Conservation (phyloP, 371 early-diverging fungal species). For the Choanephora cucurbitarum region DNA sequence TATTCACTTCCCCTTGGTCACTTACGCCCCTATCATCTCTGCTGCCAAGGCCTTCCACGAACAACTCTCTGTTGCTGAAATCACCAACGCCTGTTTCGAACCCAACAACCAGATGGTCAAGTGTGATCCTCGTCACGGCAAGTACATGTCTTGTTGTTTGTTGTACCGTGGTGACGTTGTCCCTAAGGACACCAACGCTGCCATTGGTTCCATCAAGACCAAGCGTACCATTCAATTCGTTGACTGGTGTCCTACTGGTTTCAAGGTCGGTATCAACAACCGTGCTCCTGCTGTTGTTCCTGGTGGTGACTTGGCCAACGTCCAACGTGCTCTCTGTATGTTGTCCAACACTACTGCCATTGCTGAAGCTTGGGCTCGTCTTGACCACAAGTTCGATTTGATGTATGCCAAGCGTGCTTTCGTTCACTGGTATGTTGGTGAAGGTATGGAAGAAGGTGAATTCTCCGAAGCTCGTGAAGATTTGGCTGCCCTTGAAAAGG, state of each 20-base stretch:
- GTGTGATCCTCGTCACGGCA: constrained; percentile 92
- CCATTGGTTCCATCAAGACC: constrained; percentile 86
- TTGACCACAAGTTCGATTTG: constrained; percentile 92
- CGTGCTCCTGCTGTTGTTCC: constrained; percentile 86
- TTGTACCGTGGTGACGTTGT: constrained; percentile 94
- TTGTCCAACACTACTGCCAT: constrained; percentile 95
- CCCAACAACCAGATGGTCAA: constrained; percentile 96
- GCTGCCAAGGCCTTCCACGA: constrained; percentile 92
- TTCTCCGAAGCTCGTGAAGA: constrained; percentile 99
- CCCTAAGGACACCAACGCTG: constrained; percentile 84
- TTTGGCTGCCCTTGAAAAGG: constrained; percentile 98
- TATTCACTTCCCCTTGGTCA: constrained; percentile 94
- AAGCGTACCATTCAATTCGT: constrained; percentile 94
- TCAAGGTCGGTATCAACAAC: constrained; percentile 96
- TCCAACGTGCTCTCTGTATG: constrained; percentile 93
- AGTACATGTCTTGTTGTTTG: constrained; percentile 95
- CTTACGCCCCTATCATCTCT: constrained; percentile 92
- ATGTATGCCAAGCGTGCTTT: constrained; percentile 98
- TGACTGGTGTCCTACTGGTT: constrained; percentile 97
- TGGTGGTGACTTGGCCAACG: constrained; percentile 87
- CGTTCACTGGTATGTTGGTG: constrained; percentile 98
- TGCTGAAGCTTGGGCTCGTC: constrained; percentile 92
- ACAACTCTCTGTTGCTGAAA: constrained; percentile 85
- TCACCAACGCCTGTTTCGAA: constrained; percentile 92
- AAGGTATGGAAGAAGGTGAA: constrained; percentile 91